Evolutionary conservation across 768 basidiomycete genomes (phyloP).

Genomic region (Pisolithus tinctorius): DNA sequence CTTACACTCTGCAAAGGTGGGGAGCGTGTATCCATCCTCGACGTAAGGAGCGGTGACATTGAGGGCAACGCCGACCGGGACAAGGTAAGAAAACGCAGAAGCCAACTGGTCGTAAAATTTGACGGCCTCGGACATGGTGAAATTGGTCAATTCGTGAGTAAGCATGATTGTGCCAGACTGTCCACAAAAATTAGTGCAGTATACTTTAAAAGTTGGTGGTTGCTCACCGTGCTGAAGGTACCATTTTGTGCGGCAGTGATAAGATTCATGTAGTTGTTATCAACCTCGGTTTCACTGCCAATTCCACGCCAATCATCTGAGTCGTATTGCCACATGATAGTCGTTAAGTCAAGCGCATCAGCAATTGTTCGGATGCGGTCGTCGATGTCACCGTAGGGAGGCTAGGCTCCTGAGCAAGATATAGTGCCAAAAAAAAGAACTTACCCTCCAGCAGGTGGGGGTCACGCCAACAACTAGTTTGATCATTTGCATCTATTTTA

Average conservation of each 20-base stretch:
- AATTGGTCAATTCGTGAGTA: constrained; percentile 55
- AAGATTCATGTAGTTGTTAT: constrained; percentile 49
- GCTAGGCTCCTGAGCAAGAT: constrained; percentile 26
- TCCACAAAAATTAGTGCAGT: background rate
- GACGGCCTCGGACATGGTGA: constrained; percentile 53
- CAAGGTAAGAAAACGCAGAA: constrained; percentile 39
- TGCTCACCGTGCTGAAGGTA: constrained; percentile 31
- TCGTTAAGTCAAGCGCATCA: constrained; percentile 56
- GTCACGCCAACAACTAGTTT: constrained; percentile 51
- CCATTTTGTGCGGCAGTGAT: constrained; percentile 40
- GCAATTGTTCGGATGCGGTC: constrained; percentile 72
- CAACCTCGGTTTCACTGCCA: constrained; percentile 38
- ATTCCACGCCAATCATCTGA: constrained; percentile 67
- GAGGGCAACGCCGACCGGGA: constrained; percentile 47
- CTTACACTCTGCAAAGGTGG: constrained; percentile 12
- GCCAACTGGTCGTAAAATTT: constrained; percentile 42
- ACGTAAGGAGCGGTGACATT: constrained; percentile 49
- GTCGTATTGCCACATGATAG: constrained; percentile 69
- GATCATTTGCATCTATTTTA: constrained; percentile 40
- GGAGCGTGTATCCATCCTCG: constrained; percentile 37
- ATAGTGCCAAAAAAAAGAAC: constrained; percentile 7
- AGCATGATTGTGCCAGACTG: constrained; percentile 48
- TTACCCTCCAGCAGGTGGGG: constrained; percentile 54
- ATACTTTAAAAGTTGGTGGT: background rate
- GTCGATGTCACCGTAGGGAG: constrained; percentile 67